Base-by-base conservation (phyloP, 345 rosid genomes). In the Corymbia maculata region DNA sequence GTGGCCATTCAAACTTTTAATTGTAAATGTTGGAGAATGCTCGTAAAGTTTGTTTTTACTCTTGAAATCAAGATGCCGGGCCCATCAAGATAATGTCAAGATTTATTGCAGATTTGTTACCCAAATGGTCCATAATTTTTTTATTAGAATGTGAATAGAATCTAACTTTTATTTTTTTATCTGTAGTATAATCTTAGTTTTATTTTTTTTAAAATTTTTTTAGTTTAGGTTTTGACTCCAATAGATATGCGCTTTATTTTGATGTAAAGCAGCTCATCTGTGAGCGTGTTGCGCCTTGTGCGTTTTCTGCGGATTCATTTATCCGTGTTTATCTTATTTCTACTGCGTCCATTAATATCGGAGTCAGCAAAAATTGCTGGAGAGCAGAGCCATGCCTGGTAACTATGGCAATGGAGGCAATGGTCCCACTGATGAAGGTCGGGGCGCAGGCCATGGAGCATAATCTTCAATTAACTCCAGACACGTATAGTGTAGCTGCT, bases 401-500 rank as follows among this genome's bases (percentile, higher is more conserved):
- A 59, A 64, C 32, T 8, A 28, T 28, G 32, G 32, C 70, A 61
- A 30, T 61, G 70, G 70, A 61, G 13, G 70, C 70, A 28, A 28
- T 32, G 0, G 32, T 3, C 4, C 32, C 16, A 2, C 4, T 61
- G 36, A 1, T 0, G 1, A 61, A 28, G 36, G 28, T 61, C 2
- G 13, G 68, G 68, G n/a, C n/a, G n/a, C 32, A 24, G 32, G 68
- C 32, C 68, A 12, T 61, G n/a, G 32, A 11, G 15, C 30, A 61
- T 15, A 61, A 61, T 61, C 68, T 61, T 61, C 68, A 61, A 28
- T 61, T 28, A 28, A 61, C 32, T 61, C 68, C 6, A 11, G 68
- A 61, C 28, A 28, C 16, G 68, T 51, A 22, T 5, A 61, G 68
- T 28, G 68, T 11, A 61, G 68, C 13, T 30, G 68, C n/a, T 61